These are phyloP conservation scores for Hanseniaspora uvarum DNA, from an alignment of 1,139 yeast genomes.

Conservation along the genomic window DNA sequence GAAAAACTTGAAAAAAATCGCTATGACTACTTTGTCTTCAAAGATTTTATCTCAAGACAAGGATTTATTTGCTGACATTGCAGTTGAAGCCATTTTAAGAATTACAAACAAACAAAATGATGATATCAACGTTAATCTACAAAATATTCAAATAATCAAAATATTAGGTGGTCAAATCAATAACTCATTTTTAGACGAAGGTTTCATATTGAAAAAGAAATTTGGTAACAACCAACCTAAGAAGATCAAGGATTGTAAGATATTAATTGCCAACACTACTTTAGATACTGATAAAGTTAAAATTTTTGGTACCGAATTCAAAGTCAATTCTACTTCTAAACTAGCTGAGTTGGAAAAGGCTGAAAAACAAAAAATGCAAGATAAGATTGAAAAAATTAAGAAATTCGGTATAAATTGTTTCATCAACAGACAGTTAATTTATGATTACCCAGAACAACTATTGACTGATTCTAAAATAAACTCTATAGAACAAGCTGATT, in stretches of 20 bases:
- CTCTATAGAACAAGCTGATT: constrained; percentile 96
- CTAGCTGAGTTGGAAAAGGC: constrained; percentile 94
- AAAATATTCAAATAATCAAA: constrained; percentile 86
- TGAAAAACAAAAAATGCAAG: constrained; percentile 85
- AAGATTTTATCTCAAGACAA: constrained; percentile 92
- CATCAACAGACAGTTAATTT: constrained; percentile 89
- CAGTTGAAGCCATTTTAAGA: constrained; percentile 89
- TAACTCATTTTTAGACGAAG: constrained; percentile 92
- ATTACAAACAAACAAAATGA: constrained; percentile 33
- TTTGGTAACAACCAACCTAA: constrained; percentile 95
- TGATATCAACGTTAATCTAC: constrained; percentile 42
- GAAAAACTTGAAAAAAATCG: constrained; percentile 71
- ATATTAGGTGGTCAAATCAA: constrained; percentile 85
- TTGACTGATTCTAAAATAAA: constrained; percentile 80
- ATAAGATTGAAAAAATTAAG: constrained; percentile 76
- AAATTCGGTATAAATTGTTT: constrained; percentile 78
- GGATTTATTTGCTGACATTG: constrained; percentile 74
- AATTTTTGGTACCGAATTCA: constrained; percentile 94
- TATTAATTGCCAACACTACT: constrained; percentile 87
- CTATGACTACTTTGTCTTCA: constrained; percentile 87
- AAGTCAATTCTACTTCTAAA: constrained; percentile 89
- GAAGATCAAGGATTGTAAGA: constrained; percentile 68
- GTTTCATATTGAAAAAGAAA: constrained; percentile 79
- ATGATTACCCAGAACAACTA: constrained; percentile 95
- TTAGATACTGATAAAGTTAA: constrained; percentile 97